Conservation (phyloP, 192 early-diverging fungal species). For the Entomortierella beljakovae region DNA sequence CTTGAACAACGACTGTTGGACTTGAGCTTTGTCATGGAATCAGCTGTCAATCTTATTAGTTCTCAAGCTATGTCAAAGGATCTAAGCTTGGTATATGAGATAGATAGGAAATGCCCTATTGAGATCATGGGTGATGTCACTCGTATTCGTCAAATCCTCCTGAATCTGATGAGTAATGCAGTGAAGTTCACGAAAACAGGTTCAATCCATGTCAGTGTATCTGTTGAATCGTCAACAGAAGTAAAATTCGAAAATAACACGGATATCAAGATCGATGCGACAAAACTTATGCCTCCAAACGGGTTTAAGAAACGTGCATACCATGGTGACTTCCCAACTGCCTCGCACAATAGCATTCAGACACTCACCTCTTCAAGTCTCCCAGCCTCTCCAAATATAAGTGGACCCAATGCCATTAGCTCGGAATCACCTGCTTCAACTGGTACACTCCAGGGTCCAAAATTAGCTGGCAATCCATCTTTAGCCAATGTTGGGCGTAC, state of each 20-base stretch:
- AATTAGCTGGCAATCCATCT: neutral
- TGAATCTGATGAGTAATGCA: slow-evolving; percentile 66
- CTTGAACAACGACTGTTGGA: slow-evolving; percentile 73
- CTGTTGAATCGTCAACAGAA: slow-evolving; percentile 24
- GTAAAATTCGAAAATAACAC: slow-evolving; percentile 25
- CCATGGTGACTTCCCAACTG: neutral
- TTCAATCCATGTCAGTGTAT: slow-evolving; percentile 44
- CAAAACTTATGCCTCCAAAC: slow-evolving; percentile 10
- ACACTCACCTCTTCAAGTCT: neutral
- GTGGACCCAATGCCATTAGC: neutral
- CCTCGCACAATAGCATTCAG: neutral
- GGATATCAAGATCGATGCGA: slow-evolving; percentile 5
- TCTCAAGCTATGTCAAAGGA: slow-evolving; percentile 72
- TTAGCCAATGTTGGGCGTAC: slow-evolving; percentile 1
- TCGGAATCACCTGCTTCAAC: neutral
- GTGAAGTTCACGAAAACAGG: slow-evolving; percentile 67
- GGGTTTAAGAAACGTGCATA: neutral
- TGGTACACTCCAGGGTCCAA: neutral
- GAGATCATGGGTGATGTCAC: slow-evolving; percentile 62
- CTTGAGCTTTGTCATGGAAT: slow-evolving; percentile 67
- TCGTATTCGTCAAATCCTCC: slow-evolving; percentile 65
- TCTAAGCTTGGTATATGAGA: slow-evolving; percentile 62
- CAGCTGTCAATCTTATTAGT: slow-evolving; percentile 72
- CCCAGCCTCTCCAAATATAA: neutral
- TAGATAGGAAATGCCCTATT: slow-evolving; percentile 59